Percentiles rank a stretch among this genome's conserved stretches.
phyloP scores from a whole-genome alignment of 192 early-diverging fungal species.

The Rhizophagus sp. region DNA sequence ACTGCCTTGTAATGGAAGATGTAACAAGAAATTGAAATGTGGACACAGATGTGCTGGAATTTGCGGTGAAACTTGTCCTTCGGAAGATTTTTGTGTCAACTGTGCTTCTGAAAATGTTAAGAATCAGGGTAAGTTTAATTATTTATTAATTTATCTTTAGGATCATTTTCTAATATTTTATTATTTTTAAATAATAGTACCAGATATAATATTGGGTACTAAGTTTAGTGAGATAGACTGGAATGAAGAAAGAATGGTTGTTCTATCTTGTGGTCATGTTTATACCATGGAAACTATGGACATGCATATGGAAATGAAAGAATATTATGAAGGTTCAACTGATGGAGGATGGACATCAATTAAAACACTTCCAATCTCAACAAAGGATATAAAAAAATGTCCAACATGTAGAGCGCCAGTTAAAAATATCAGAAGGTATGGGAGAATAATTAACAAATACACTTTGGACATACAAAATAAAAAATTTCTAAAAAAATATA shows the following conservation, averaged over 20 bases:
- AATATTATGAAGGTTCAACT: slow-evolving; percentile 38
- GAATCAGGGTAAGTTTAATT: slow-evolving; percentile 8
- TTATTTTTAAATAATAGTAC: no score
- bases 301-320: slow-evolving; percentile 42
- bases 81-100: slow-evolving; percentile 35
- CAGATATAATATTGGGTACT: no score
- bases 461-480: slow-evolving; percentile 20
- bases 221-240: slow-evolving; percentile 34
- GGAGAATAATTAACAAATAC: slow-evolving; percentile 22
- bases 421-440: slow-evolving; percentile 17
- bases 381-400: neutral
- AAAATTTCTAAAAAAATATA: slow-evolving; percentile 23
- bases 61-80: slow-evolving; percentile 49
- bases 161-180: no score
- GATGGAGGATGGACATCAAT: neutral
- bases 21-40: slow-evolving; percentile 45
- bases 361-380: neutral
- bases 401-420: slow-evolving; percentile 16
- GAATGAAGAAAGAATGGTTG: slow-evolving; percentile 46
- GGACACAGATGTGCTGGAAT: slow-evolving; percentile 51
- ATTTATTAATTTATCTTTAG: no score
- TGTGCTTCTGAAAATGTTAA: slow-evolving; percentile 35
- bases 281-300: slow-evolving; percentile 56
- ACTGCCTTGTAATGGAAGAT: slow-evolving; percentile 57
- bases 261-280: slow-evolving; percentile 52